Evolutionary conservation across 2,329 filamentous ascomycete genomes (phyloP).

Genomic region (Ascochyta viciae-villosae): DNA sequence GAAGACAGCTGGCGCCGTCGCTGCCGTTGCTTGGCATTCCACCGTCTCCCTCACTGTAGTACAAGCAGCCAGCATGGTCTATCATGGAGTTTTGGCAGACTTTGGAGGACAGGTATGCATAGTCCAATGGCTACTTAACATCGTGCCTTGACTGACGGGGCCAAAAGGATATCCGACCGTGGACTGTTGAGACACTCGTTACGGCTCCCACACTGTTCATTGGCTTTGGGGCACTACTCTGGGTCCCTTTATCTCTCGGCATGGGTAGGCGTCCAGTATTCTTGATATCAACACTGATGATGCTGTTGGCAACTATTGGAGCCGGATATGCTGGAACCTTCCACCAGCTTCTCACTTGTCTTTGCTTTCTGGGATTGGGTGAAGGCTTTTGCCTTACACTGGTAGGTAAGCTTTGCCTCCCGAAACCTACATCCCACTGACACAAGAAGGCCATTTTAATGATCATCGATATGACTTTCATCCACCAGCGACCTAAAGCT

Average conservation of each 20-base stretch:
- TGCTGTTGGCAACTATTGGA: conserved; percentile 35
- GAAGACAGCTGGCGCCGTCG: conserved; percentile 30
- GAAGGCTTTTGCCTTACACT: conserved; percentile 41
- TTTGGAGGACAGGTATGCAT: conserved; percentile 25
- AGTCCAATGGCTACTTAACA: not conserved
- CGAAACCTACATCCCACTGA: not conserved
- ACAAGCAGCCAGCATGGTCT: conserved; percentile 29
- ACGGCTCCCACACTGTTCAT: conserved; percentile 44
- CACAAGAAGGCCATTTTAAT: conserved; percentile 42
- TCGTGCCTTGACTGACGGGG: not conserved
- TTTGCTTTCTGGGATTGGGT: conserved; percentile 46
- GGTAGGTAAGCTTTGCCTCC: conserved; percentile 22
- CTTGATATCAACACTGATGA: conserved; percentile 37
- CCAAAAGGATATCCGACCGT: conserved; percentile 28
- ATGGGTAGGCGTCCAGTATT: conserved; percentile 50
- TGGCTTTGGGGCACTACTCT: conserved; percentile 48
- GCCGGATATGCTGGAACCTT: conserved; percentile 39
- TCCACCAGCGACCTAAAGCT: conserved; percentile 47
- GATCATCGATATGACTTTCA: conserved; percentile 51
- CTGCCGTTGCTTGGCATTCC: conserved; percentile 26
- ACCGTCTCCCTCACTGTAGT: conserved; percentile 23
- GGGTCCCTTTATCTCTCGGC: conserved; percentile 49
- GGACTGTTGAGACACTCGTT: conserved; percentile 34
- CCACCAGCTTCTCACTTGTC: conserved; percentile 33
- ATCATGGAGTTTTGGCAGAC: conserved; percentile 18